Evolutionary conservation across 495 filamentous ascomycete genomes (phyloP), one percentile per base, ranked within the genome.

Genomic region (Aspergillus ostianus): DNA sequence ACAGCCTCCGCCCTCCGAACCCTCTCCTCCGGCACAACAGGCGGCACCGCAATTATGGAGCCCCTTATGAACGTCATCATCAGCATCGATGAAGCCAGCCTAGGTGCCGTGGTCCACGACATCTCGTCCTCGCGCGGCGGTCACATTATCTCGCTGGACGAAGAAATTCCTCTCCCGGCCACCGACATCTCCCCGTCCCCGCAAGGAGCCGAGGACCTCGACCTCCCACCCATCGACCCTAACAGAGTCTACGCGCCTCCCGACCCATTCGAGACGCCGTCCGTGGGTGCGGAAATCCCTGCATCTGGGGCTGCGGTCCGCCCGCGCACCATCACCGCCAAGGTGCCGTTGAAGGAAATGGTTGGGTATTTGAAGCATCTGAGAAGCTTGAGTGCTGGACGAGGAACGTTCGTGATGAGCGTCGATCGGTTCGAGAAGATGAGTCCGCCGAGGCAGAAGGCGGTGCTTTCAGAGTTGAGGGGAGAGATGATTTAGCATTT

Each of bases 271-370:
- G 87, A 86, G 32, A 79, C 82, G 4, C 51, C 74, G 0, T 71
- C 64, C 46, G 30, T 74, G 50, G 64, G 26, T 7, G 61, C 12
- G 60, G 51, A 10, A 59, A 67, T 26, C 53, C 54, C 6, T 32
- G 23, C 70, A 10, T 60, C 67, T 8, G 63, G 60, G 53, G 50
- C 69, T n/a, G 60, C 70, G 4, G 73, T 70, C 27, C 64, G 74
- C 9, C 81, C 81, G 51, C 75, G 86, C 52, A 87, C 80, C 6
- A 90, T 99, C 58, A 83, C 84, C 6, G 95, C 92, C 4, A 84
- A 88, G 60, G 92, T 97, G 29, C 95, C 95, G 47, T 75, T 98
- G 56, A 93, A 92, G 71, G 93, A 98, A 73, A 97, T 98, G 93
- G 89, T 97, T 53, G 92, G 93, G 32, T 99, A 99, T 74, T 74